These are phyloP conservation scores for Aspergillus sp. DNA, from an alignment of 2,329 filamentous ascomycete genomes.

Conservation along the genomic window DNA sequence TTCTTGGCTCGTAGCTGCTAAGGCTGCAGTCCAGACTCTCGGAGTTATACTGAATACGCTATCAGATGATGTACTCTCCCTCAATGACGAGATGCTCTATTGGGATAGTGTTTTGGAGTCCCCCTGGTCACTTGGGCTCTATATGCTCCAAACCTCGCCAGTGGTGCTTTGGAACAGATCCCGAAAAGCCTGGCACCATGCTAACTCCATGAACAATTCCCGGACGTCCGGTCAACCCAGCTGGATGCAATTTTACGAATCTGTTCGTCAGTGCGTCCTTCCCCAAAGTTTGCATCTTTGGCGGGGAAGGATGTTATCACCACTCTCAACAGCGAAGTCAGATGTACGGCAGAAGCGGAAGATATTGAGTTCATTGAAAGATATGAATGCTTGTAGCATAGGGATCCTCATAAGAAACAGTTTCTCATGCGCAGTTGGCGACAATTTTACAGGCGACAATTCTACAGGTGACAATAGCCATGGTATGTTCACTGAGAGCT, in stretches of 20 bases:
- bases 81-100: constrained; percentile 89
- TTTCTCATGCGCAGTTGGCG: constrained; percentile 65
- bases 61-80: constrained; percentile 76
- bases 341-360: constrained; percentile 76
- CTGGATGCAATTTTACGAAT: constrained; percentile 71
- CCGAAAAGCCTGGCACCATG: constrained; percentile 50
- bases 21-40: constrained; percentile 88
- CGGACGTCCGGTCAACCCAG: constrained; percentile 40
- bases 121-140: constrained; percentile 75
- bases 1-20: constrained; percentile 87
- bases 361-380: constrained; percentile 69
- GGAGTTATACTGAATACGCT: constrained; percentile 76
- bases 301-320: constrained; percentile 72
- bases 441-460: constrained; percentile 60
- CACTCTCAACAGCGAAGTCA: constrained; percentile 72
- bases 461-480: constrained; percentile 53
- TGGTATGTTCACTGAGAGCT: constrained; percentile 50
- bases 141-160: constrained; percentile 84
- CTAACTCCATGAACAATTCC: constrained; percentile 39
- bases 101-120: constrained; percentile 89
- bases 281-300: constrained; percentile 73
- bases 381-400: constrained; percentile 81
- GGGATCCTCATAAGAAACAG: constrained; percentile 88
- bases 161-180: constrained; percentile 71
- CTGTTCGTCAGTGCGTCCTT: constrained; percentile 74